Base-by-base conservation (phyloP, 2,329 filamentous ascomycete genomes). In the Purpureocillium lavendulum region DNA sequence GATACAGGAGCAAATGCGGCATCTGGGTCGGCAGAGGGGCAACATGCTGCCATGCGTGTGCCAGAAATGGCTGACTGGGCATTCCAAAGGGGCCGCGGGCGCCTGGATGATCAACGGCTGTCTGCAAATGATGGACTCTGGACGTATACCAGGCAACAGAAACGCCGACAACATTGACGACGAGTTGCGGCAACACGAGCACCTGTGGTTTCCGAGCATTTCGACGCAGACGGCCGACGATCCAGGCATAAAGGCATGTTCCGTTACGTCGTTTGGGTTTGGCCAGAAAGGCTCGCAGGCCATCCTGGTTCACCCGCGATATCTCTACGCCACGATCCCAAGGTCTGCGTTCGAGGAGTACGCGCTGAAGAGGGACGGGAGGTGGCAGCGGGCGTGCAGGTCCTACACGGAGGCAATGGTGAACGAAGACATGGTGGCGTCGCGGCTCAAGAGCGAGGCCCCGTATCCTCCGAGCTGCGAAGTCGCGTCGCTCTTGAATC, bases 51-150 rank as follows among this genome's bases (percentile, higher is more conserved):
- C 94, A 45, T 87, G 86, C 68, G 87, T 96, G 57, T 94, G 94
- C 82, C 89, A 96, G 66, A 95, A 96, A 66, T 94, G 89, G 63
- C 78, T 96, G 43, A 95, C 88, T 36, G 89, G 89, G 60, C 89
- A 95, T 61, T 87, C 88, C 54, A 95, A 95, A 77, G 89, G 88
- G 80, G 87, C 89, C 53, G 89, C 89, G 43, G 89, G 88, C 68
- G 88, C 88, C 24, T 96, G 88, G 87, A 95, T 95, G 88, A 80
- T 95, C 73, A 96, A 96, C 71, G 89, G 89, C 46, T 87, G 84
- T 59, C 69, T 95, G 60, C 89, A 95, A 63, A 85, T 94, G 33
- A 75, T 95, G 53, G 90, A 94, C 69, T 81, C 76, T 36, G 88
- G 88, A 54, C 71, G 95, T 33, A 87, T 95, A n/a, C 89, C 89